These are phyloP conservation scores for Meyerozyma carpophila DNA, from an alignment of 1,139 yeast genomes.

Conservation along the genomic window DNA sequence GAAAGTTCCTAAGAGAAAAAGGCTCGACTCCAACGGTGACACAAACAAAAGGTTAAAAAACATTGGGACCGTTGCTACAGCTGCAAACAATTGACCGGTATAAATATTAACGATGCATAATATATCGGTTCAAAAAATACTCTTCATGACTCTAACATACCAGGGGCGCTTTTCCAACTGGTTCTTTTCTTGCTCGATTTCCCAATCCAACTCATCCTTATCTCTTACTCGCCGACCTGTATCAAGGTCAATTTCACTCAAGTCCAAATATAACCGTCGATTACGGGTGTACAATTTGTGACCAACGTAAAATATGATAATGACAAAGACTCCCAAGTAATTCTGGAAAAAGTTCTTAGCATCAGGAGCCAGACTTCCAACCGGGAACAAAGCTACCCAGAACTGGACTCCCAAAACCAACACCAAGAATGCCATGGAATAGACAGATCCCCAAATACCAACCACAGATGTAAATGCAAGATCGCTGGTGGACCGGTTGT, in stretches of 20 bases:
- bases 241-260: slow-evolving; percentile 27
- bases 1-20: slow-evolving; percentile 36
- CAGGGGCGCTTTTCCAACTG: slow-evolving; percentile 6
- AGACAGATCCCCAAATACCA: slow-evolving; percentile 31
- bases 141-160: slow-evolving; percentile 1
- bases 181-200: slow-evolving; percentile 16
- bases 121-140: neutral
- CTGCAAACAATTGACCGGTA: neutral
- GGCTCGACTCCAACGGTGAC: slow-evolving; percentile 9
- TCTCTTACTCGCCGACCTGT: slow-evolving; percentile 29
- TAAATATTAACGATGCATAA: neutral
- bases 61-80: slow-evolving; percentile 1
- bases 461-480: slow-evolving; percentile 23
- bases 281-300: slow-evolving; percentile 30
- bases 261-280: slow-evolving; percentile 25
- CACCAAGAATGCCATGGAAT: slow-evolving; percentile 25
- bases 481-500: slow-evolving; percentile 24
- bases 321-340: slow-evolving; percentile 31
- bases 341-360: slow-evolving; percentile 33
- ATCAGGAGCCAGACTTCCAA: slow-evolving; percentile 21
- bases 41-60: slow-evolving; percentile 14
- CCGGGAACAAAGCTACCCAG: slow-evolving; percentile 36
- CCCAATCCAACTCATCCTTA: slow-evolving; percentile 19
- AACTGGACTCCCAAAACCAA: slow-evolving; percentile 31
- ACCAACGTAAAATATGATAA: slow-evolving; percentile 26